Percentiles rank a stretch among this genome's conserved stretches.
Evolutionary conservation across 768 basidiomycete genomes (phyloP).

Genomic region (Tephrocybe sp.): DNA sequence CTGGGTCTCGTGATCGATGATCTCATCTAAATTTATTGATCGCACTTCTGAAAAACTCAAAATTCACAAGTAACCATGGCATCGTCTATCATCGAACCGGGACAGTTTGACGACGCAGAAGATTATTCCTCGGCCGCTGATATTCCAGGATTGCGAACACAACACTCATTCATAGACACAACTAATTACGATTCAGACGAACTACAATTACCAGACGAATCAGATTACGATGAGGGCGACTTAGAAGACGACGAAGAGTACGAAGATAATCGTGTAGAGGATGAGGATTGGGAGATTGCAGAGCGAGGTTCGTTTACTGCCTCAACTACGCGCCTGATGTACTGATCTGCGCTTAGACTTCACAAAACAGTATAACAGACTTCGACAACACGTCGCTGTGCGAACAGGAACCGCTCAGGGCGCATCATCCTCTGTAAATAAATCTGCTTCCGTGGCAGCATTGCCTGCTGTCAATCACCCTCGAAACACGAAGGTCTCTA

Average conservation of each 20-base stretch:
- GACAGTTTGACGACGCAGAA: slow-evolving; percentile 66
- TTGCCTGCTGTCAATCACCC: slow-evolving; percentile 77
- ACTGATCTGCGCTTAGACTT: slow-evolving; percentile 68
- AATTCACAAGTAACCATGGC: not conserved
- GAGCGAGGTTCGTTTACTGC: slow-evolving; percentile 61
- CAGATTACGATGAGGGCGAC: slow-evolving; percentile 39
- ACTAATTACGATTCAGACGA: slow-evolving; percentile 36
- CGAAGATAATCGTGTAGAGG: slow-evolving; percentile 67
- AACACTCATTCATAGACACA: slow-evolving; percentile 45
- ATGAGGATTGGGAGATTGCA: slow-evolving; percentile 87
- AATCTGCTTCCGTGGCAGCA: slow-evolving; percentile 51
- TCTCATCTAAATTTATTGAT: too few relatives aligned
- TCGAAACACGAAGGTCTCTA: slow-evolving; percentile 27
- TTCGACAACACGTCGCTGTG: slow-evolving; percentile 88
- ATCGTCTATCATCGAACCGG: slow-evolving; percentile 34
- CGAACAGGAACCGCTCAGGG: slow-evolving; percentile 71
- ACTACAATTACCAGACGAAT: slow-evolving; percentile 30
- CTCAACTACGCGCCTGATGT: not conserved
- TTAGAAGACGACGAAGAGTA: slow-evolving; percentile 50
- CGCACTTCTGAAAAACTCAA: too few relatives aligned
- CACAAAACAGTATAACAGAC: slow-evolving; percentile 96
- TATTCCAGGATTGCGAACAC: slow-evolving; percentile 27
- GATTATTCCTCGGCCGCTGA: slow-evolving; percentile 24
- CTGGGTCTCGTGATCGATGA: too few relatives aligned
- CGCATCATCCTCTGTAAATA: slow-evolving; percentile 49